Base-by-base conservation (phyloP, 257 asterid genomes). In the Lycium barbarum region DNA sequence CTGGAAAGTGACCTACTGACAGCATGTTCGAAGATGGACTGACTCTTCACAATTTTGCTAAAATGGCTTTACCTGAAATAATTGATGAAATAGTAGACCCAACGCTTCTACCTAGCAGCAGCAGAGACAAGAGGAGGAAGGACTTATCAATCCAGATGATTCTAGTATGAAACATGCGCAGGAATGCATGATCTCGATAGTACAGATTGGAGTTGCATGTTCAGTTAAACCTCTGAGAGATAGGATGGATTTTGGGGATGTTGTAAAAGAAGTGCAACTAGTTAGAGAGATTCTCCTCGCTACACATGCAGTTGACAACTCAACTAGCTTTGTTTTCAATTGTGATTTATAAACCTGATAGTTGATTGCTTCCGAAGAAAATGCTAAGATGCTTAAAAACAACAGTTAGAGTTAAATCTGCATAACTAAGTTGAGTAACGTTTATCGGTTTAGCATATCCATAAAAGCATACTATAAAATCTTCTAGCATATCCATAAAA, bases 61-160 rank as follows among this genome's bases (percentile, higher is more conserved):
- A 81, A 70, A 43, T 51, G 40, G 74, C 85, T 8, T 35, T 81
- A 7, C 85, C 85, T 11, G 85, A 79, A 45, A 66, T 36, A 36
- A 57, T 57, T 9, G 82, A 68, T 47, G 80, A 85, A 26, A 49
- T 85, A 47, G 57, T 81, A 18, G 88, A 85, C 74, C 88, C 88
- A 3, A 6, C 26, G 17, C 73, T 83, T 71, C 82, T 20, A 38
- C 53, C 59, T 13, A 57, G 59, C 6, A 57, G 10, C 22, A 57
- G 62, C 62, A 57, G 63, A 57, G 63, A 57, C 15, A 40, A 36
- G 81, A 83, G 71, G 78, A 17, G 6, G 45, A 40, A 40, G 22
- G 63, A 18, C 15, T 15, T 5, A 15, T 57, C 63, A 17, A 15
- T 57, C 9, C 10, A 57, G 63, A 57, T 17, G 63, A 57, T 57